Conservation (phyloP, 2,329 filamentous ascomycete genomes). For the Colletotrichum sp. region DNA sequence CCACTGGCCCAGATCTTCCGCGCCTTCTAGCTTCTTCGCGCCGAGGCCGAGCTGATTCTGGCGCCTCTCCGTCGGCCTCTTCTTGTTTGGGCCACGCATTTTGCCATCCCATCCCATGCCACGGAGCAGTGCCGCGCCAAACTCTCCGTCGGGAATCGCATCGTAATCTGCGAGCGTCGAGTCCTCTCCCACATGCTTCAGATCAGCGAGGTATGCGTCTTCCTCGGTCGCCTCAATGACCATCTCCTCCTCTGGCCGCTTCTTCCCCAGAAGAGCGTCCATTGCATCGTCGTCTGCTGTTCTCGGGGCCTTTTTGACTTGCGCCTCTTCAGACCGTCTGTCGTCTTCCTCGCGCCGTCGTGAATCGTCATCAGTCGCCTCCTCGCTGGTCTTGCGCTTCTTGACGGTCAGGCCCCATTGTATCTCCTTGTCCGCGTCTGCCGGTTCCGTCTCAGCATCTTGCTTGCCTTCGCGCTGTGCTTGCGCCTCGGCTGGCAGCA, state of each 20-base stretch:
- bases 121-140: conserved; percentile 86
- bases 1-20: conserved; percentile 80
- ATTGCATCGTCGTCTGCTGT: conserved; percentile 59
- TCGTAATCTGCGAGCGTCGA: conserved; percentile 86
- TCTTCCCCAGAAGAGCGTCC: conserved; percentile 68
- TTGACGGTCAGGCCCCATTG: conserved; percentile 59
- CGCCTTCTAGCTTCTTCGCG: conserved; percentile 78
- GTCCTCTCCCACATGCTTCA: conserved; percentile 73
- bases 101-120: conserved; percentile 95
- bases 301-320: not conserved
- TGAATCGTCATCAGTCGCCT: conserved; percentile 37
- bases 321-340: not conserved
- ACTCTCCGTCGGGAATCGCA: conserved; percentile 90
- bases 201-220: conserved; percentile 73
- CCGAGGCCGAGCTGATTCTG: conserved; percentile 88
- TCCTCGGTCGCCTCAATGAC: conserved; percentile 65
- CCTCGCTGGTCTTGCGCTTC: conserved; percentile 60
- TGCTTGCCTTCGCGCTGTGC: conserved; percentile 41
- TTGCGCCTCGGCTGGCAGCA: conserved; percentile 61
- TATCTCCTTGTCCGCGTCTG: conserved; percentile 58
- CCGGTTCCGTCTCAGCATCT: conserved; percentile 36
- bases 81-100: conserved; percentile 55
- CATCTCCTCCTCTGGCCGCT: conserved; percentile 45
- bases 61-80: conserved; percentile 71
- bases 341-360: not conserved